Percentiles rank a stretch among this genome's conserved stretches.
phyloP scores from a whole-genome alignment of 345 rosid genomes.

The Aurinia saxatilis region DNA sequence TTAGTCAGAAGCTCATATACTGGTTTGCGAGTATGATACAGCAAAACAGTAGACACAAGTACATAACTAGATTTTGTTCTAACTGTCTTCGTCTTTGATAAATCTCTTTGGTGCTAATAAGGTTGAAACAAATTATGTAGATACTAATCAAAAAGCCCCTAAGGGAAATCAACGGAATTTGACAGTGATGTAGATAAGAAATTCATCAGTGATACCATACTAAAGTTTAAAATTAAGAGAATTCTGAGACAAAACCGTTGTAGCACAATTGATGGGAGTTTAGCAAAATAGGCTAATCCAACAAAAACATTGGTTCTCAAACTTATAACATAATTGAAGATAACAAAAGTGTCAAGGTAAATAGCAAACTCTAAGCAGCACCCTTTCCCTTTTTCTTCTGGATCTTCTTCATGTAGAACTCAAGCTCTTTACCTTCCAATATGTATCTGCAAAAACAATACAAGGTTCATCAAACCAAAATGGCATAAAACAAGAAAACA shows the following conservation, averaged over 20 bases:
- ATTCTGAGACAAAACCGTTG: conserved; percentile 7
- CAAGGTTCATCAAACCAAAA: background rate
- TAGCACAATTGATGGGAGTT: background rate
- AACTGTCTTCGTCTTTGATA: too few species aligned
- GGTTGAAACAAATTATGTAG: too few species aligned
- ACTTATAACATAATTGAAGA: conserved; percentile 15
- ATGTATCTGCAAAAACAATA: conserved; percentile 36
- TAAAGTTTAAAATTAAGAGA: too few species aligned
- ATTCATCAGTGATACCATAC: too few species aligned
- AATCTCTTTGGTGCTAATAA: too few species aligned
- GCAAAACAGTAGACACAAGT: too few species aligned
- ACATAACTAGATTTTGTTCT: too few species aligned
- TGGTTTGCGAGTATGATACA: too few species aligned
- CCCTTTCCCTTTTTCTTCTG: conserved; percentile 88
- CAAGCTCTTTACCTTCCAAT: conserved; percentile 67
- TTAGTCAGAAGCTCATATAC: too few species aligned
- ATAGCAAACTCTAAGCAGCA: conserved; percentile 38
- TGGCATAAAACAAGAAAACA: background rate
- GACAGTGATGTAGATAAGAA: too few species aligned
- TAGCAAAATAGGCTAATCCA: conserved; percentile 14
- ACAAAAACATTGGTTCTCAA: conserved; percentile 9
- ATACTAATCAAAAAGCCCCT: too few species aligned
- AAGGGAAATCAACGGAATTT: too few species aligned
- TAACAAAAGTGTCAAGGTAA: background rate
- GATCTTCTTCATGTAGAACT: conserved; percentile 77